Evolutionary conservation across 192 early-diverging fungal species (phyloP).

Genomic region (Coemansia sp.): DNA sequence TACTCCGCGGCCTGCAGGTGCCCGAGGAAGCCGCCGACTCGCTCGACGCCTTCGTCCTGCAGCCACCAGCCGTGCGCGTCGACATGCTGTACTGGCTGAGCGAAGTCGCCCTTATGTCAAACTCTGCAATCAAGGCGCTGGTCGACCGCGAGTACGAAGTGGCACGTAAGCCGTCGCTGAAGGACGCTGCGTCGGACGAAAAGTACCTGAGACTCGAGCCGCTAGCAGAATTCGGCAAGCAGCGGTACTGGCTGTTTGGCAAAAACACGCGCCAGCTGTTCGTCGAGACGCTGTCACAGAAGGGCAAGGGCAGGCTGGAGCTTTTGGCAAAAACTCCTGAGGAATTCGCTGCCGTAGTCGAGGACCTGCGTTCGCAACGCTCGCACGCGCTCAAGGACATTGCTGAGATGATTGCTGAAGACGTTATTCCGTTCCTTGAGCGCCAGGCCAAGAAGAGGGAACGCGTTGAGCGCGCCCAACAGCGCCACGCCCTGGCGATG

Average conservation of each 20-base stretch:
- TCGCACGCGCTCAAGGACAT: constrained; percentile 35
- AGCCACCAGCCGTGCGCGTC: constrained; percentile 30
- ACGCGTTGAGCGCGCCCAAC: constrained; percentile 33
- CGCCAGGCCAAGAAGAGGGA: constrained; percentile 22
- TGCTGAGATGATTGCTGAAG: constrained; percentile 13
- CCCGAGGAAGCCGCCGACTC: constrained; percentile 45
- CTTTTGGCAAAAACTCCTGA: constrained; percentile 39
- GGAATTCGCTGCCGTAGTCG: constrained; percentile 24
- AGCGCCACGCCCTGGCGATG: constrained; percentile 30
- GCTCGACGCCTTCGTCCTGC: constrained; percentile 30
- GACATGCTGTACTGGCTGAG: constrained; percentile 46
- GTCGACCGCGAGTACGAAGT: constrained; percentile 31
- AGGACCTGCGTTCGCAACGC: constrained; percentile 22
- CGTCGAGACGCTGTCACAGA: constrained; percentile 34
- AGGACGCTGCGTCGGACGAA: constrained; percentile 6
- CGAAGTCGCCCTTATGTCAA: constrained; percentile 34
- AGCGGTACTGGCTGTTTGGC: constrained; percentile 52
- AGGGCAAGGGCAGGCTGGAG: constrained; percentile 30
- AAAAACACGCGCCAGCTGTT: constrained; percentile 44
- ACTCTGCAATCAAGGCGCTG: constrained; percentile 32
- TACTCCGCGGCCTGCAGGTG: constrained; percentile 35
- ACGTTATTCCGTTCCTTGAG: constrained; percentile 38
- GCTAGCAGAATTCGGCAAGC: constrained; percentile 44
- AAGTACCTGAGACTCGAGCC: constrained; percentile 27
- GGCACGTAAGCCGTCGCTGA: constrained; percentile 17